Percentiles rank a stretch among this genome's conserved stretches.
Evolutionary conservation across 495 filamentous ascomycete species (phyloP).

Genomic region (Aspergillus carlsbadensis): DNA sequence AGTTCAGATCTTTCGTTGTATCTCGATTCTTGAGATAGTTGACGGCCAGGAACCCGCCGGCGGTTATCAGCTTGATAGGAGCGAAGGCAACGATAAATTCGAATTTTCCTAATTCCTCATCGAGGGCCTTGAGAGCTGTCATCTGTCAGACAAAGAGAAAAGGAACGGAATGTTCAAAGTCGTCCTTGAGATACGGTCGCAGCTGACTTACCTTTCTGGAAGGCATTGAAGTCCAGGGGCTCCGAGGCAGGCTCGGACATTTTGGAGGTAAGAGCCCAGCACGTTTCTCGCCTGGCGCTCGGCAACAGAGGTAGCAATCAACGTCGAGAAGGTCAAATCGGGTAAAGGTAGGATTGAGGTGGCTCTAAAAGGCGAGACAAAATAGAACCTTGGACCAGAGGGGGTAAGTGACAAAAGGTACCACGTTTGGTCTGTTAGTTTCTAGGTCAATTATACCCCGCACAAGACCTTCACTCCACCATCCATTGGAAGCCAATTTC

Average conservation of each 20-base stretch:
- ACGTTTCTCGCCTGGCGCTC: neutral
- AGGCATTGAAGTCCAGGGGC: constrained; percentile 10
- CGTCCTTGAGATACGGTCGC: neutral
- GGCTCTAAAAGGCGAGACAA: neutral
- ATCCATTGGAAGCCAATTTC: too few relatives aligned
- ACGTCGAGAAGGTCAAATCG: neutral
- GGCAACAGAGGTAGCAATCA: constrained; percentile 5
- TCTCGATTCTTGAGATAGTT: constrained; percentile 16
- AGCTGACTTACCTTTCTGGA: constrained; percentile 14
- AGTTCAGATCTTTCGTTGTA: constrained; percentile 12
- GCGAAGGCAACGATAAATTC: constrained; percentile 17
- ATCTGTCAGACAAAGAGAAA: constrained; percentile 1
- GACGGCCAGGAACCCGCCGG: constrained; percentile 14
- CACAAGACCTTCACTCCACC: too few relatives aligned
- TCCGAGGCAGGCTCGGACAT: constrained; percentile 10
- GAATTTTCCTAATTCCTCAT: constrained; percentile 17
- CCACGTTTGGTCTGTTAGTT: too few relatives aligned
- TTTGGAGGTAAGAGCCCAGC: neutral
- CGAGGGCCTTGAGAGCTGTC: constrained; percentile 14
- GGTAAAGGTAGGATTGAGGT: neutral
- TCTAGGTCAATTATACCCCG: too few relatives aligned
- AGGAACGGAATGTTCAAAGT: neutral
- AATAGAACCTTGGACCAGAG: neutral
- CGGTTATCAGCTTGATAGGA: constrained; percentile 15
- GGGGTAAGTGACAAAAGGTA: neutral